Conservation (phyloP, 345 rosid species). For the Populus simonii region DNA sequence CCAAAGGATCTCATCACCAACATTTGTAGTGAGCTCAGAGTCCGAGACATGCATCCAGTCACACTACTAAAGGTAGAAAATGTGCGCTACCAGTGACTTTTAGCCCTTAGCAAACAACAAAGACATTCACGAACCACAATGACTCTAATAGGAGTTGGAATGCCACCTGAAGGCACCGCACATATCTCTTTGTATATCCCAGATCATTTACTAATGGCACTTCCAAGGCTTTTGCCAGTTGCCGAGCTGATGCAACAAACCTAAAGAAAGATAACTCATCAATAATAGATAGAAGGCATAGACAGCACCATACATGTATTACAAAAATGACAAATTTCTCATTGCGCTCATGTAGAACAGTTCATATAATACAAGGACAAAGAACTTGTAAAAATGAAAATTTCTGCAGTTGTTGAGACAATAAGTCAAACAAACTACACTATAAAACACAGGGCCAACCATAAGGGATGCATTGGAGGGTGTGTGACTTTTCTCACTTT, state of each 20-base stretch:
- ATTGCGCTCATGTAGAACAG: background rate
- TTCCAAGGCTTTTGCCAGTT: constrained; percentile 93
- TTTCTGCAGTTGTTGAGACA: background rate
- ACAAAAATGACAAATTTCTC: background rate
- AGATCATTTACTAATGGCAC: constrained; percentile 97
- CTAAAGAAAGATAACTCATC: constrained; percentile 35
- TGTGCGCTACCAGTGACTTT: background rate
- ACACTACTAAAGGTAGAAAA: background rate
- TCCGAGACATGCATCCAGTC: background rate
- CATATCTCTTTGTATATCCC: constrained; percentile 97
- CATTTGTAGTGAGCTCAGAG: background rate
- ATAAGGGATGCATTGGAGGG: background rate
- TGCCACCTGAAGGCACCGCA: constrained; percentile 93
- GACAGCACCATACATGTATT: background rate
- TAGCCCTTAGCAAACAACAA: background rate
- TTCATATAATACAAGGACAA: background rate
- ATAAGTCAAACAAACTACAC: background rate
- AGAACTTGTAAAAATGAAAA: background rate
- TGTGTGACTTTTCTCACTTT: background rate
- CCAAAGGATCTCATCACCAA: background rate
- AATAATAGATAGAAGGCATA: background rate
- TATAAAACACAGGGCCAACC: background rate
- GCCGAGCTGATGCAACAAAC: constrained; percentile 97
- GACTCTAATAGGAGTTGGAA: constrained; percentile 1
- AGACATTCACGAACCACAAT: background rate